phyloP scores from a whole-genome alignment of 176 grass and related monocot genomes.

The Bolboschoenus planiculmis region DNA sequence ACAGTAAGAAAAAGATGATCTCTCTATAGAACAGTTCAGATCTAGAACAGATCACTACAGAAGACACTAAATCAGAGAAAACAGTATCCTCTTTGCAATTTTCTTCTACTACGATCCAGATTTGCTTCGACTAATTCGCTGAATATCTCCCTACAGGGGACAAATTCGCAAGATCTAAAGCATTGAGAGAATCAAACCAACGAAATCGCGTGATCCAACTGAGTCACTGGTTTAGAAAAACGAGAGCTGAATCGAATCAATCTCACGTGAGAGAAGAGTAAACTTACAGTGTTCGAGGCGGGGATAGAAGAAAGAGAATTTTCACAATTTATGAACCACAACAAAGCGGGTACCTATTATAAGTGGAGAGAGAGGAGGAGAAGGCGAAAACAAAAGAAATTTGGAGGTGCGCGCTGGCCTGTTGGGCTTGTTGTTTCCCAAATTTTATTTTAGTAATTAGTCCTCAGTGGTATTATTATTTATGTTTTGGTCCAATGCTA shows the following conservation, averaged over 20 bases:
- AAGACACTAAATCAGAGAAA: neutral
- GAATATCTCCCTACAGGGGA: neutral
- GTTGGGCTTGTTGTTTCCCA: neutral
- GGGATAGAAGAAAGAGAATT: too few species aligned
- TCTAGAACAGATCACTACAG: neutral
- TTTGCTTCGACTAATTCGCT: neutral
- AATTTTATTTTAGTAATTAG: too few species aligned
- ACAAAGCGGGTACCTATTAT: neutral
- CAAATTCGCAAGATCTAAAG: neutral
- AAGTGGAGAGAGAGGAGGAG: neutral
- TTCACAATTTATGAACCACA: too few species aligned
- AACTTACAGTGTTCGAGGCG: neutral
- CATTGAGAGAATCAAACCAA: neutral
- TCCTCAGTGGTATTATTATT: neutral
- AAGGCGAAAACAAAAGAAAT: neutral
- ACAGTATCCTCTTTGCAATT: neutral
- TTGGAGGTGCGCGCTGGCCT: neutral
- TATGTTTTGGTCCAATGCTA: neutral
- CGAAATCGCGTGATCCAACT: neutral
- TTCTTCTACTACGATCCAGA: neutral
- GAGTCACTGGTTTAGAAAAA: neutral
- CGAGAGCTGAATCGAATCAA: neutral
- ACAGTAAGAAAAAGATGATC: neutral
- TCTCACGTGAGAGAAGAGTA: neutral
- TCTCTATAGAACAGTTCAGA: neutral